A percentile compares a stretch with the other conserved stretches of the same genome.
These are phyloP conservation scores for Nissolia schottii DNA, from an alignment of 306 rosid genomes.

Conservation along the genomic window DNA sequence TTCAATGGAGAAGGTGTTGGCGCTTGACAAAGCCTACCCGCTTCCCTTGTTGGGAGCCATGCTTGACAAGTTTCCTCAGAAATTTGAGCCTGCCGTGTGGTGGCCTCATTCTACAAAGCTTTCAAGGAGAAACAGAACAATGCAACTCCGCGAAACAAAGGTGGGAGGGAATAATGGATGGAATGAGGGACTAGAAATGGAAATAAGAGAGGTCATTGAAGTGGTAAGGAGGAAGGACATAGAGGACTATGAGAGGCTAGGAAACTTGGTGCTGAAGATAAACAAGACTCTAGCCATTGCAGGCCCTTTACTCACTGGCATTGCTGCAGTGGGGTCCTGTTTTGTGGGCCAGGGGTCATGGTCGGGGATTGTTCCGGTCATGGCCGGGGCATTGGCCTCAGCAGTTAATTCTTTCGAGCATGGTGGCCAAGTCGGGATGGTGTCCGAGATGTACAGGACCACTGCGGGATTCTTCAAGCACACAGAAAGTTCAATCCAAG, in stretches of 20 bases:
- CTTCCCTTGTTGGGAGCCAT: conserved; percentile 67
- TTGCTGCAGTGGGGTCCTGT: conserved; percentile 55
- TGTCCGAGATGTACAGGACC: conserved; percentile 63
- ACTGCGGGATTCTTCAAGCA: conserved; percentile 46
- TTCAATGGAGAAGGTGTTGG: conserved; percentile 35
- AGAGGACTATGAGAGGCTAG: conserved; percentile 59
- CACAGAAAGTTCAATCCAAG: conserved; percentile 29
- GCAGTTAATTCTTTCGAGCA: conserved; percentile 49
- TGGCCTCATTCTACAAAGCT: conserved; percentile 49
- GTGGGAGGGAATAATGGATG: conserved; percentile 34
- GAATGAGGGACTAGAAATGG: conserved; percentile 41
- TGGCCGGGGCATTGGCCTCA: conserved; percentile 49
- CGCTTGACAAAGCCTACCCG: conserved; percentile 72
- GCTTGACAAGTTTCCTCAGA: conserved; percentile 62
- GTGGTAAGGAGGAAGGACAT: conserved; percentile 48
- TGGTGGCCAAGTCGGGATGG: conserved; percentile 71
- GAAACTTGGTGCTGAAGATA: conserved; percentile 45
- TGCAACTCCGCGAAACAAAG: background rate
- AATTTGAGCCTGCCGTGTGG: conserved; percentile 62
- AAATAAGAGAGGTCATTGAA: conserved; percentile 43
- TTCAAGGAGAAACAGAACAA: no score
- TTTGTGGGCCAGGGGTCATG: conserved; percentile 29
- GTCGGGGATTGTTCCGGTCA: conserved; percentile 18
- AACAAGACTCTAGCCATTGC: conserved; percentile 51
- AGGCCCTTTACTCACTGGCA: conserved; percentile 61